Evolutionary conservation across 1,139 yeast genomes (phyloP), one percentile per base, ranked within the genome.

Genomic region (Candida sp.): DNA sequence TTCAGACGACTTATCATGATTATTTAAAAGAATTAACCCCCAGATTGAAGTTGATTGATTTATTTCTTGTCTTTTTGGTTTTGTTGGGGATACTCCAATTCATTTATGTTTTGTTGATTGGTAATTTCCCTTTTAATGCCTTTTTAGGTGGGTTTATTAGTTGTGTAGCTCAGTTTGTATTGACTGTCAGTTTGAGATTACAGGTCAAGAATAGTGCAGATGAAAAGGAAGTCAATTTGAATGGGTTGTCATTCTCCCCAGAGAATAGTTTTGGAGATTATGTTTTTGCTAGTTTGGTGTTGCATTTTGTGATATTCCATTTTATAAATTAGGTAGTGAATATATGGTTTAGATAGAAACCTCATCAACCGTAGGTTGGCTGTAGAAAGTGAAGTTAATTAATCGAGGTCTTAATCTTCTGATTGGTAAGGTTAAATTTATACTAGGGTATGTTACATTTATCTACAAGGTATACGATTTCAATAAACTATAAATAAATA

Each of bases 101-200:
- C 60, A 66, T 75, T 4, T 90, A 90, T 61, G 88, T 87, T 48
- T 52, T 85, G 34, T 50, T 90, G 12, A 81, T 90, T 43, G 96
- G 98, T 27, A 88, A 82, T 55, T 95, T 85, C 75, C 99, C 99
- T 21, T 93, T 95, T 77, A 93, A 93, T 66, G 98, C 97, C 29
- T 93, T 93, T 60, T 75, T 93, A 48, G 95, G 96, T 23, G 99
- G 99, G 1, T 93, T 93, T 60, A 80, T 87, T 46, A 74, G 90
- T 34, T 88, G 98, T 47, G 97, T 93, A 45, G 98, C 96, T 12
- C 99, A 95, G 64, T 93, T 95, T 61, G 98, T 93, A 33, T 77
- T 93, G 50, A 79, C 95, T 12, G 86, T 85, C 41, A 77, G 85
- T 49, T 75, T 93, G 57, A 76, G 99, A 56, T 75, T 91, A 58